Base-by-base conservation (phyloP, 768 basidiomycete genomes). In the Suillus spraguei region DNA sequence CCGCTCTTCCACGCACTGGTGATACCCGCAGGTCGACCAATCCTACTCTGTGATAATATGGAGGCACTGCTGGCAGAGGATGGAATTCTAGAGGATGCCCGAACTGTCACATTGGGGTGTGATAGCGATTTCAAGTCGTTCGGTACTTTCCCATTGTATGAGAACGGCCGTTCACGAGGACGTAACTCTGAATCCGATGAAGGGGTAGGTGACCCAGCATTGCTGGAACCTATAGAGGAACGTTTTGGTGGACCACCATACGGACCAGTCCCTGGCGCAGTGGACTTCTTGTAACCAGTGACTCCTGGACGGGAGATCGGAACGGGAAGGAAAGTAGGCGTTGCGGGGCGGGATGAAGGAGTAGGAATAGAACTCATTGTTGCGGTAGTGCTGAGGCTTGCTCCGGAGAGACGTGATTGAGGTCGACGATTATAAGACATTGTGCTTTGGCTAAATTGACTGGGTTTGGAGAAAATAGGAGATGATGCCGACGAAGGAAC, bases 311-410 rank as follows among this genome's bases (percentile, higher is more conserved):
- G 78, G 33, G 80, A 75, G 32, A 85, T 81, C 3, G 91, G 88
- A 36, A 91, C 67, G n/a, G 91, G 91, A 32, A 93, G 79, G 68
- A 89, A 88, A 20, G 90, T 91, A 10, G 91, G 91, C 28, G 91
- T 91, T 24, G 87, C 74, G 10, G 91, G 91, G 2, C 91, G 86
- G 44, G 90, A 90, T 5, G 82, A 77, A 20, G 90, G 84, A 5
- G 89, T 87, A 11, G 87, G 82, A 56, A 91, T 84, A 13, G 88
- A 85, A 66, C 85, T 87, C 22, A 83, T 75, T 35, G 82, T 84
- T 42, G 88, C 83, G 24, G 83, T 81, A 3, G 83, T 83, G 62
- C 83, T 82, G 62, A 80, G 74, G 60, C 82, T 86, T 33, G 85
- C 86, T 22, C 81, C 84, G 24, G 92, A 93, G 42, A 90, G 81